Conservation (phyloP, 148 eudicot genomes). For the Rhododendron henanense region DNA sequence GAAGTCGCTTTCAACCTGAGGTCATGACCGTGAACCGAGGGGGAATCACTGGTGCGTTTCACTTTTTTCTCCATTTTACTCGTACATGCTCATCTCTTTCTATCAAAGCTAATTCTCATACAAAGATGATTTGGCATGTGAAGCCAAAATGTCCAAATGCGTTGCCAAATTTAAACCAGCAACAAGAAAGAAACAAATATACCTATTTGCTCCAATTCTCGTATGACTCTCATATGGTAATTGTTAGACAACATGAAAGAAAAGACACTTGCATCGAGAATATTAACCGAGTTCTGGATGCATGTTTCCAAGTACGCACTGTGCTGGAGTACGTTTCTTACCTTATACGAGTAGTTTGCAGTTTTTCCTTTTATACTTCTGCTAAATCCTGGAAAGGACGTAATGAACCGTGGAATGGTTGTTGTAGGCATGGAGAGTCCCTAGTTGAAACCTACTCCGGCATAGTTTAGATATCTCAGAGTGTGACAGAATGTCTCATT, state of each 20-base stretch:
- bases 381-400: neutral
- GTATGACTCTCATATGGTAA: no score
- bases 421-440: neutral
- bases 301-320: neutral
- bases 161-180: neutral
- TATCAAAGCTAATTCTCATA: neutral
- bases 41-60: constrained; percentile 24
- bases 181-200: neutral
- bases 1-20: constrained; percentile 23
- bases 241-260: neutral
- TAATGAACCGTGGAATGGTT: neutral
- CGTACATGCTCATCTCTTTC: neutral
- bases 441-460: neutral
- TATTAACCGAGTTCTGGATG: neutral
- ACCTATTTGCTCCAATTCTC: neutral
- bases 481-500: neutral
- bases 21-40: constrained; percentile 10
- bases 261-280: neutral
- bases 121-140: neutral
- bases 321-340: neutral
- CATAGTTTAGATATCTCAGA: neutral
- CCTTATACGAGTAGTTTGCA: no score
- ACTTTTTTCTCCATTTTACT: neutral
- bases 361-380: neutral
- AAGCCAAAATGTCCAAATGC: neutral